Conservation (phyloP, 163 green algal genomes). For the Chlamydomonas reinhardtii region DNA sequence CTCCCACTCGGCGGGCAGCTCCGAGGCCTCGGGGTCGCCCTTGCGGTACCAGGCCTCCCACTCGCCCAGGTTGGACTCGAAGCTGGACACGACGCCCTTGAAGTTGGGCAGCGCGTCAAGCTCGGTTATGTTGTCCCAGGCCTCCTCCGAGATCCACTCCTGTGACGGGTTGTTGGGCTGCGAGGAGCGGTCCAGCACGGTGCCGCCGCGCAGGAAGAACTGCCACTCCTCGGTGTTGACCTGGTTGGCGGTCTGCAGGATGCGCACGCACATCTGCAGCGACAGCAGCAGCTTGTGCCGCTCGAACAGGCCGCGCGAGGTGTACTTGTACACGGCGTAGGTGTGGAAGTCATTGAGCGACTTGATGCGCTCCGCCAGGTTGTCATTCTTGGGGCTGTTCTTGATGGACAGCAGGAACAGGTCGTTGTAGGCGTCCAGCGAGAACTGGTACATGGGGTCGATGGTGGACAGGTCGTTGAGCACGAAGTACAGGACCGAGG, state of each 20-base stretch:
- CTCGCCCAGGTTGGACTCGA: slow-evolving; percentile 51
- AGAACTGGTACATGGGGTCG: slow-evolving; percentile 96
- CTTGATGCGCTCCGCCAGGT: slow-evolving; percentile 84
- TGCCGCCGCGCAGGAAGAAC: slow-evolving; percentile 85
- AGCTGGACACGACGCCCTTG: slow-evolving; percentile 57
- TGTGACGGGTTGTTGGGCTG: slow-evolving; percentile 78
- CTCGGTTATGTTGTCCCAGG: slow-evolving; percentile 87
- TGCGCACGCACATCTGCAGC: slow-evolving; percentile 88
- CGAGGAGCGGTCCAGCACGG: slow-evolving; percentile 78
- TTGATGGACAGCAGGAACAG: slow-evolving; percentile 84
- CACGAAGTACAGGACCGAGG: slow-evolving; percentile 89
- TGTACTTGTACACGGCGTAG: slow-evolving; percentile 91
- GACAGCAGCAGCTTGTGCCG: slow-evolving; percentile 93
- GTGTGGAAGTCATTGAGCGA: slow-evolving; percentile 91
- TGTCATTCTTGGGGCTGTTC: slow-evolving; percentile 70
- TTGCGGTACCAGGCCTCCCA: slow-evolving; percentile 82
- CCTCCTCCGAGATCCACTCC: slow-evolving; percentile 81
- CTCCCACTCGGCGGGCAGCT: slow-evolving; percentile 90
- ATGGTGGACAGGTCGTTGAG: slow-evolving; percentile 82
- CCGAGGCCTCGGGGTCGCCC: slow-evolving; percentile 78
- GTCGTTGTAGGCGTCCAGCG: slow-evolving; percentile 87
- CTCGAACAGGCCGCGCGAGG: slow-evolving; percentile 87
- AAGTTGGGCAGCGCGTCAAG: slow-evolving; percentile 82
- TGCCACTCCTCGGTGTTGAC: slow-evolving; percentile 88
- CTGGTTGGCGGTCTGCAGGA: slow-evolving; percentile 69